Percentiles rank a stretch among this genome's conserved stretches.
phyloP scores from a whole-genome alignment of 2,329 filamentous ascomycete genomes.

The Monilinia laxa region DNA sequence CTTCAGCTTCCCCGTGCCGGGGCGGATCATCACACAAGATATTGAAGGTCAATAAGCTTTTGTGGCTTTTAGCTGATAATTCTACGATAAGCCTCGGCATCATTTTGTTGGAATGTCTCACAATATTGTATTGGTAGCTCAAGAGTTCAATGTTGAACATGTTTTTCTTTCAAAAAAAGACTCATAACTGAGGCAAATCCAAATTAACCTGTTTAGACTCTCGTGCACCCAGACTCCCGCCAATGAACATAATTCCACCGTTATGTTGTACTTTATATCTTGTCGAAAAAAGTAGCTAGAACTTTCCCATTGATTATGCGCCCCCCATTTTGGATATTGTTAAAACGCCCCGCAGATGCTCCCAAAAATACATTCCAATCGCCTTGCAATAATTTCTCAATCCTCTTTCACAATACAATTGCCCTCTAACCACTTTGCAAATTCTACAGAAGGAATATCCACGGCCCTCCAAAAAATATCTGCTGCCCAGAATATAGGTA shows the following conservation, averaged over 20 bases:
- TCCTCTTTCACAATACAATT: slow-evolving; percentile 35
- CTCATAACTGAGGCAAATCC: background rate
- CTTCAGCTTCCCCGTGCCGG: background rate
- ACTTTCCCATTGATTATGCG: slow-evolving; percentile 7
- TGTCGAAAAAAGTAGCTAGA: background rate
- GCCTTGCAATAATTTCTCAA: background rate
- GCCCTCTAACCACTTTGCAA: slow-evolving; percentile 49
- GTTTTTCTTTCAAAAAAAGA: background rate
- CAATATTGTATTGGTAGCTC: background rate
- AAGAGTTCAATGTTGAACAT: background rate
- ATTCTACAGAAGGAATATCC: slow-evolving; percentile 51
- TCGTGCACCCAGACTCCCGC: background rate
- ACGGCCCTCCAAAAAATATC: slow-evolving; percentile 60
- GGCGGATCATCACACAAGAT: background rate
- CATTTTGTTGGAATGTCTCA: background rate
- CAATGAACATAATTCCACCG: background rate
- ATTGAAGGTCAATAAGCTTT: background rate
- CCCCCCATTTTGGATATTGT: slow-evolving; percentile 4
- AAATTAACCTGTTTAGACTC: slow-evolving; percentile 5
- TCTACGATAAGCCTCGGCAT: background rate
- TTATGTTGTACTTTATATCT: background rate
- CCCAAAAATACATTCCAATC: slow-evolving; percentile 7
- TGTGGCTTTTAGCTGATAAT: background rate
- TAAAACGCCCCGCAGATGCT: slow-evolving; percentile 14
- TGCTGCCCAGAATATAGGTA: slow-evolving; percentile 52